These are phyloP conservation scores for Skeletonema tropicum DNA, from an alignment of 108 stramenopile species.

Conservation along the genomic window DNA sequence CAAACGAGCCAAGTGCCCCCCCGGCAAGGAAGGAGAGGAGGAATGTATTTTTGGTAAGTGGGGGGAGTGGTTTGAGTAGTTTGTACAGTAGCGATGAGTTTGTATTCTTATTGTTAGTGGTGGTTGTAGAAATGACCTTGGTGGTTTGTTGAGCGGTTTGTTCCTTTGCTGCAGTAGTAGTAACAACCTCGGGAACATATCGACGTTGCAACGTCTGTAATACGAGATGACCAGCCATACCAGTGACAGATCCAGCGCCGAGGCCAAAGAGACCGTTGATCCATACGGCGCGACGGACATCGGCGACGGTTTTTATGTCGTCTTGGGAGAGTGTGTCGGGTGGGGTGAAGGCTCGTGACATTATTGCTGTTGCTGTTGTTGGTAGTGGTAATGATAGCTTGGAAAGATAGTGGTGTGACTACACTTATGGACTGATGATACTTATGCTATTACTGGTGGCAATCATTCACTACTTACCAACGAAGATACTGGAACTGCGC, in stretches of 20 bases:
- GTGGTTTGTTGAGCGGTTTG: background rate
- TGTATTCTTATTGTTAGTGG: background rate
- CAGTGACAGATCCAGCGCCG: constrained; percentile 31
- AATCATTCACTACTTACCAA: too few species aligned
- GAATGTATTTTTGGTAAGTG: constrained; percentile 61
- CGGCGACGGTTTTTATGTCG: constrained; percentile 66
- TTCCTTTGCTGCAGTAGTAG: background rate
- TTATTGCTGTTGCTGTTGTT: too few species aligned
- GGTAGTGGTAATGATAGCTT: too few species aligned
- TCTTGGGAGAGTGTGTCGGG: constrained; percentile 72
- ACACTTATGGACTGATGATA: too few species aligned
- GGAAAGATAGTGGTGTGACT: too few species aligned
- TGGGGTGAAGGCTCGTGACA: constrained; percentile 76
- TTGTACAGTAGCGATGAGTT: constrained; percentile 18
- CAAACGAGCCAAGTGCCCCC: constrained; percentile 74
- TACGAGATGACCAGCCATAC: constrained; percentile 18
- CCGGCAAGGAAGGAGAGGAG: constrained; percentile 67
- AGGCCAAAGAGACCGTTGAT: constrained; percentile 68
- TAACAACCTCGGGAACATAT: background rate
- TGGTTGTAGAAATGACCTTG: background rate
- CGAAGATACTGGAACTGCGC: too few species aligned
- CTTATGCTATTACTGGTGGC: too few species aligned
- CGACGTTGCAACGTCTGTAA: constrained; percentile 25
- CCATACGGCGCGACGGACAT: constrained; percentile 79
- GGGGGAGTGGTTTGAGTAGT: constrained; percentile 29